These are phyloP conservation scores for Neurospora hispaniola DNA, from an alignment of 495 filamentous ascomycete genomes.

Conservation along the genomic window DNA sequence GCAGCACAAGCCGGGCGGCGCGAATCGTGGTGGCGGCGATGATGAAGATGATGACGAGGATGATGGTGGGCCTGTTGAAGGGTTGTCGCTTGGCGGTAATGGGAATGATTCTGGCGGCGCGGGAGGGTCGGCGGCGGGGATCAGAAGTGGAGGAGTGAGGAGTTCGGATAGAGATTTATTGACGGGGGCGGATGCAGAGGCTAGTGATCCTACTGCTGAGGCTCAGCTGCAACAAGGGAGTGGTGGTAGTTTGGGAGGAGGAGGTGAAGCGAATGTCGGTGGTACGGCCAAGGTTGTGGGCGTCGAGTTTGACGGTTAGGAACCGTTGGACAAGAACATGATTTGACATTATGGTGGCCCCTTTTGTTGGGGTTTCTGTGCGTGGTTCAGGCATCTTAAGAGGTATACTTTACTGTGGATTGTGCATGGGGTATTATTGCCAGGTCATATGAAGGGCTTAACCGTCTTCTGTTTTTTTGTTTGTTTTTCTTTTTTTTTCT, in stretches of 20 bases:
- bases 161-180: conserved; percentile 70
- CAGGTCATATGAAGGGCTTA: not conserved
- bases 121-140: conserved; percentile 31
- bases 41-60: conserved; percentile 64
- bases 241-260: not conserved
- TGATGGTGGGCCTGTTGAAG: conserved; percentile 15
- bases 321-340: not conserved
- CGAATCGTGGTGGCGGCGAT: conserved; percentile 49
- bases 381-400: not conserved
- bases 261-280: conserved; percentile 14
- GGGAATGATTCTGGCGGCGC: not conserved
- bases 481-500: not conserved
- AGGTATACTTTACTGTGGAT: not conserved
- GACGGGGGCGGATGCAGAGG: conserved; percentile 68
- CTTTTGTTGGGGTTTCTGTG: not conserved
- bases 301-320: conserved; percentile 27
- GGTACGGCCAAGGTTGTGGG: conserved; percentile 24
- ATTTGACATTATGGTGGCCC: not conserved
- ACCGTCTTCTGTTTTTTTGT: not conserved
- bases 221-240: not conserved
- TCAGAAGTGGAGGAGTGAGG: conserved; percentile 50
- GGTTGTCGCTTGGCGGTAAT: conserved; percentile 4
- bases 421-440: not conserved
- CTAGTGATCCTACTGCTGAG: conserved; percentile 22
- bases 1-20: conserved; percentile 21